A percentile compares a stretch with the other conserved stretches of the same genome.
These are phyloP conservation scores for Clavaria fumosa DNA, from an alignment of 768 basidiomycete species.

Conservation along the genomic window DNA sequence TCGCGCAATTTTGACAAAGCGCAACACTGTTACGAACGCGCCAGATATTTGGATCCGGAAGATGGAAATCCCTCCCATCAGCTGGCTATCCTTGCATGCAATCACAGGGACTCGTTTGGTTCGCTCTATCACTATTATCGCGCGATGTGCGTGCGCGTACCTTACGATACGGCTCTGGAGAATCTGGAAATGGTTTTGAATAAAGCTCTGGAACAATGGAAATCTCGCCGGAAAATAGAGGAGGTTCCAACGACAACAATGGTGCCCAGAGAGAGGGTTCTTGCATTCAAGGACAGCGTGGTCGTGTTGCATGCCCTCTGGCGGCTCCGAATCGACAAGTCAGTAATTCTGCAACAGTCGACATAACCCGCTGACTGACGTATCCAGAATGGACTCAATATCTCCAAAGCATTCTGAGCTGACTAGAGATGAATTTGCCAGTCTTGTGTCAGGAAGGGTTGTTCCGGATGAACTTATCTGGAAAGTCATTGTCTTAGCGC, in stretches of 20 bases:
- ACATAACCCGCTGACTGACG: slow-evolving; percentile 7
- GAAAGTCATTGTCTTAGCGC: slow-evolving; percentile 53
- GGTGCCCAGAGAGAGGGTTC: slow-evolving; percentile 40
- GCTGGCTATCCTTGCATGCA: slow-evolving; percentile 81
- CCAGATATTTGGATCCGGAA: slow-evolving; percentile 63
- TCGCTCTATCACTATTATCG: slow-evolving; percentile 82
- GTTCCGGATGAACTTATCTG: slow-evolving; percentile 66
- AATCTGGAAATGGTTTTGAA: slow-evolving; percentile 64
- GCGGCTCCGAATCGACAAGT: slow-evolving; percentile 47
- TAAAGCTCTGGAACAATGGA: slow-evolving; percentile 50
- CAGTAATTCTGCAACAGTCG: slow-evolving; percentile 14
- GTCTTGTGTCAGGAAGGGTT: slow-evolving; percentile 49
- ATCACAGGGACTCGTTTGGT: slow-evolving; percentile 67
- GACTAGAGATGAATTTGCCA: slow-evolving; percentile 40
- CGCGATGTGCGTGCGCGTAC: slow-evolving; percentile 71
- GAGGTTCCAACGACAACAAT: slow-evolving; percentile 20
- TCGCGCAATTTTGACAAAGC: slow-evolving; percentile 62
- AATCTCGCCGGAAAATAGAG: slow-evolving; percentile 24
- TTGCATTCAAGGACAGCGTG: slow-evolving; percentile 55
- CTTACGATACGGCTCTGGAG: slow-evolving; percentile 77
- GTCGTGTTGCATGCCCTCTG: slow-evolving; percentile 68
- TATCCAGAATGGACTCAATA: slow-evolving; percentile 32
- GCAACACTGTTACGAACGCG: slow-evolving; percentile 72
- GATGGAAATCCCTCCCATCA: slow-evolving; percentile 96
- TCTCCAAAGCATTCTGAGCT: slow-evolving; percentile 30